These are phyloP conservation scores for Trichoderma simmonsii DNA, from an alignment of 2,329 filamentous ascomycete genomes.

Conservation along the genomic window DNA sequence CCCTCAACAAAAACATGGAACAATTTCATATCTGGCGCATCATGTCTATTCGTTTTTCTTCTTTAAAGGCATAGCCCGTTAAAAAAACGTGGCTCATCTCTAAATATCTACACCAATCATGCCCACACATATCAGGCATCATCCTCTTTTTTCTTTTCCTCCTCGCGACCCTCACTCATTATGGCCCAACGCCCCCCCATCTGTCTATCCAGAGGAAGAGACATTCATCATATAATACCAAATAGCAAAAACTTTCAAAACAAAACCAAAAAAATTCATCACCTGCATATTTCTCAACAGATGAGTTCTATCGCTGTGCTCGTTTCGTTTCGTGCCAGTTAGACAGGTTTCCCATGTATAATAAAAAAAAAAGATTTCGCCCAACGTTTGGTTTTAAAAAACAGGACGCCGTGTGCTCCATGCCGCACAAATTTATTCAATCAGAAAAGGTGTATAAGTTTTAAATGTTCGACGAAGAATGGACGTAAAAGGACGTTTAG, in stretches of 20 bases:
- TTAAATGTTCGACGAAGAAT: background rate
- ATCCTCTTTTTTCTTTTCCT: background rate
- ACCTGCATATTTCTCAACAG: constrained; percentile 12
- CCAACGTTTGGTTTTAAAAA: background rate
- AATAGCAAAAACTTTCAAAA: constrained; percentile 1
- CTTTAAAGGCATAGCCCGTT: background rate
- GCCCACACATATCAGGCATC: background rate
- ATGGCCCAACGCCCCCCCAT: background rate
- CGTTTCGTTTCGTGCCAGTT: constrained; percentile 1
- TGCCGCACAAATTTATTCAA: constrained; percentile 18
- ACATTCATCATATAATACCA: background rate
- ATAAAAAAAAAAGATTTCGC: background rate
- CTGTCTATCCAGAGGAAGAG: constrained; percentile 16
- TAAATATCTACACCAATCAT: background rate
- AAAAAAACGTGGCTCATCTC: background rate
- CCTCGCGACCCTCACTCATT: too few relatives aligned
- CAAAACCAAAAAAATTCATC: constrained; percentile 8
- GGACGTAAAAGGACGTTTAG: constrained; percentile 38
- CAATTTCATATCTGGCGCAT: background rate
- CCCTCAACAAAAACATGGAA: background rate
- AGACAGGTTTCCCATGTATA: background rate
- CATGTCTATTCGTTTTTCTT: background rate
- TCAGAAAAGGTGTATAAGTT: background rate
- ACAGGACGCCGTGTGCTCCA: constrained; percentile 10
- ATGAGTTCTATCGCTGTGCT: constrained; percentile 21